phyloP scores from a whole-genome alignment of 164 flowering plant species.

The Houttuynia cordata region DNA sequence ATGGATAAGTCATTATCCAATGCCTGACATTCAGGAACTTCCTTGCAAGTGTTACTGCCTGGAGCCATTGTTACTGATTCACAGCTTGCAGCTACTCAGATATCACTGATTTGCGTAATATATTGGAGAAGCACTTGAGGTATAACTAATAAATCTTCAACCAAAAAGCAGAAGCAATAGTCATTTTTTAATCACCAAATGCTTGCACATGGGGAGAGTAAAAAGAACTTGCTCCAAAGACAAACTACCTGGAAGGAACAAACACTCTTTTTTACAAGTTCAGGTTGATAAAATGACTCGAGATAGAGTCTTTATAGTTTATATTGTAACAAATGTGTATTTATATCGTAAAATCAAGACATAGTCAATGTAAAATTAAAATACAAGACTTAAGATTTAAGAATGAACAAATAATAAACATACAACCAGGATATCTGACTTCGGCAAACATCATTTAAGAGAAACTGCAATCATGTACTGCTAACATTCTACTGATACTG shows the following conservation, averaged over 20 bases:
- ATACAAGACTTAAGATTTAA: no score
- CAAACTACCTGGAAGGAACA: neutral
- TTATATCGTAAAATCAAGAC: no score
- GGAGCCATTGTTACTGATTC: constrained; percentile 15
- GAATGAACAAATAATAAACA: no score
- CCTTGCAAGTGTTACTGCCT: constrained; percentile 14
- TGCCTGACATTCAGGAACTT: constrained; percentile 14
- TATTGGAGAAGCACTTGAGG: neutral
- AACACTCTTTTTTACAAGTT: neutral
- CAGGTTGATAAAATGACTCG: no score
- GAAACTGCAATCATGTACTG: no score
- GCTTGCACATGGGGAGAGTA: neutral
- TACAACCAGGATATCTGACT: no score
- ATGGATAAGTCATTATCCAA: constrained; percentile 7
- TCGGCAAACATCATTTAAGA: no score
- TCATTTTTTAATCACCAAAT: neutral
- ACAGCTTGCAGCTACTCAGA: neutral
- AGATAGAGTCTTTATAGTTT: no score
- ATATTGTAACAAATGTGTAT: no score
- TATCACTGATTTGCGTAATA: neutral
- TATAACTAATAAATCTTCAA: neutral
- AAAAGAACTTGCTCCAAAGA: neutral
- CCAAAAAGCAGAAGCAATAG: neutral
- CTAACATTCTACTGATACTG: no score
- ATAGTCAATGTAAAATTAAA: no score